These are phyloP conservation scores for Alternaria arbusti DNA, from an alignment of 2,329 filamentous ascomycete genomes.

Conservation along the genomic window DNA sequence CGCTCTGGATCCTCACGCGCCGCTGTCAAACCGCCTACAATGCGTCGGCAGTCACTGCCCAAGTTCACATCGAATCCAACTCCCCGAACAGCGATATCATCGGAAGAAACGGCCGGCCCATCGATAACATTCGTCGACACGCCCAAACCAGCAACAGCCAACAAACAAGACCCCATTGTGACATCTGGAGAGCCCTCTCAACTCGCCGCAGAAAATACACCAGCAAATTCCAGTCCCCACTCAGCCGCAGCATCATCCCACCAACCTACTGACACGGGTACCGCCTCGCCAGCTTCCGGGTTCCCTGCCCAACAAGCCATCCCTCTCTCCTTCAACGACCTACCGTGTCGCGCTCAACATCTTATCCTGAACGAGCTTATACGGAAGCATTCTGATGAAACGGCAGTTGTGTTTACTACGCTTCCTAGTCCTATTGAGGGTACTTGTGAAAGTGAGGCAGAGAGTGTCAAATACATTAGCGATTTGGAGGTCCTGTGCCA, in stretches of 20 bases:
- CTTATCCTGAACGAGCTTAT: conserved; percentile 87
- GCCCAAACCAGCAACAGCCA: conserved; percentile 27
- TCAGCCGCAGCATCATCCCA: background rate
- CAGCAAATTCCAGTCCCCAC: background rate
- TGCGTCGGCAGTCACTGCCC: conserved; percentile 61
- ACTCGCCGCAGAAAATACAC: background rate
- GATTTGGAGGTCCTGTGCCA: conserved; percentile 81
- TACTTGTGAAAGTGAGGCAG: conserved; percentile 72
- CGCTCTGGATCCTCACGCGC: conserved; percentile 25
- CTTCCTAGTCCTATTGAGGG: conserved; percentile 81
- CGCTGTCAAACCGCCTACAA: conserved; percentile 55
- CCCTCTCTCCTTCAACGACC: conserved; percentile 82
- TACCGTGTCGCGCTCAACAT: conserved; percentile 84
- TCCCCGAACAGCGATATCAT: conserved; percentile 70
- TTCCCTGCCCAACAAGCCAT: conserved; percentile 67
- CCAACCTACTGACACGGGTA: background rate
- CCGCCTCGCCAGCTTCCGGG: conserved; percentile 43
- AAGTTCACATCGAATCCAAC: conserved; percentile 77
- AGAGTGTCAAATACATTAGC: conserved; percentile 75
- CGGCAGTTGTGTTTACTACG: conserved; percentile 83
- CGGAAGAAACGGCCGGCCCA: conserved; percentile 68
- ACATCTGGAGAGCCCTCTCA: conserved; percentile 4
- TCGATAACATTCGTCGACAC: conserved; percentile 76
- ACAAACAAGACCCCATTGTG: conserved; percentile 30
- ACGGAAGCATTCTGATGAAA: conserved; percentile 53